Conservation (phyloP, 805 yeast species). For the Vanderwaltozyma yarrowii region DNA sequence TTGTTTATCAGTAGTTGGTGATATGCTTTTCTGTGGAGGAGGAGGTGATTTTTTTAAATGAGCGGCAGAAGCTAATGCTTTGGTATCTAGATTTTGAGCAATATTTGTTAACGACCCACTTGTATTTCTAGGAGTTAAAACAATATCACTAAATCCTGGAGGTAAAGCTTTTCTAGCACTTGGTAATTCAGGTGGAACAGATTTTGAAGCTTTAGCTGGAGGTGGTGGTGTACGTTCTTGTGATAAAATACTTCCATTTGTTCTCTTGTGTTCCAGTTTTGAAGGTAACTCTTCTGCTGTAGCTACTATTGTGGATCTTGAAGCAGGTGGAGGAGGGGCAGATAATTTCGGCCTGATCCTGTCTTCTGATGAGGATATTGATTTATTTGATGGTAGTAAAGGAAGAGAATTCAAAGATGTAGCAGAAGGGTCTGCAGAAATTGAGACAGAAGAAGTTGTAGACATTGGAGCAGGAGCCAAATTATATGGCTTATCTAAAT, state of each 20-base stretch:
- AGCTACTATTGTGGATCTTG: not conserved
- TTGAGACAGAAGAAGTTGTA: not conserved
- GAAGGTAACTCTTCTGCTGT: not conserved
- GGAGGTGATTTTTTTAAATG: not conserved
- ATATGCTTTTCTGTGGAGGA: not conserved
- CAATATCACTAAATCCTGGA: slow-evolving; percentile 29
- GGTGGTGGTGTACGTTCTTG: not conserved
- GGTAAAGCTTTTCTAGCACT: slow-evolving; percentile 27
- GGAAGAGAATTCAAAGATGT: slow-evolving; percentile 4
- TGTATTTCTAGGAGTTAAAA: slow-evolving; percentile 26
- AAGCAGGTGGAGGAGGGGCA: slow-evolving; percentile 17
- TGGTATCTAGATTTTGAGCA: not conserved
- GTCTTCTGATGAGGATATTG: not conserved
- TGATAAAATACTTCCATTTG: not conserved
- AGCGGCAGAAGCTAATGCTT: not conserved
- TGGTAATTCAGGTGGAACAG: slow-evolving; percentile 26
- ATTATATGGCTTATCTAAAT: slow-evolving; percentile 4
- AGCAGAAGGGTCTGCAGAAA: not conserved
- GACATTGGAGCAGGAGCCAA: slow-evolving; percentile 2
- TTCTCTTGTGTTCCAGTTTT: not conserved
- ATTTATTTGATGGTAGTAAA: not conserved
- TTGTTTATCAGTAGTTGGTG: too few relatives aligned
- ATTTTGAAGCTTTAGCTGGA: not conserved
- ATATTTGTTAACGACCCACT: not conserved
- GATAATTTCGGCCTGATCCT: slow-evolving; percentile 6